These are phyloP conservation scores for Yamadazyma sp. DNA, from an alignment of 1,139 yeast genomes.

Conservation along the genomic window DNA sequence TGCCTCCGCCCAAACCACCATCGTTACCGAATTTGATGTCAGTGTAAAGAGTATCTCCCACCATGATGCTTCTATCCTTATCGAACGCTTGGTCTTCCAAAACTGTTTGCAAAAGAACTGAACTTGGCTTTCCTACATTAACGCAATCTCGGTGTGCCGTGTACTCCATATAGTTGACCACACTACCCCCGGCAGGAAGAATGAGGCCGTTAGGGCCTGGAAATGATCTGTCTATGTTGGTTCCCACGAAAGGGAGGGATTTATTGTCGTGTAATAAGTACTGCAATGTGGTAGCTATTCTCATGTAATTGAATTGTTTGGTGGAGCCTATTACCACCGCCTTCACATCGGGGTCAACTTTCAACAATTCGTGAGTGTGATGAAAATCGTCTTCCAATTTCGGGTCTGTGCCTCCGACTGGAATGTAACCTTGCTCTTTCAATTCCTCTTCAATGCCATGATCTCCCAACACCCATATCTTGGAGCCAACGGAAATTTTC, in stretches of 20 bases:
- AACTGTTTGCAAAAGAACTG: conserved; percentile 30
- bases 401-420: conserved; percentile 71
- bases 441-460: conserved; percentile 78
- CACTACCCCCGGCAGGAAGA: conserved; percentile 45
- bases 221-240: conserved; percentile 42
- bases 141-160: conserved; percentile 34
- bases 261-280: conserved; percentile 35
- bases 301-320: conserved; percentile 36
- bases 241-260: conserved; percentile 37
- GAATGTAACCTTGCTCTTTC: conserved; percentile 60
- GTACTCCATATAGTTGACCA: conserved; percentile 39
- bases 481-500: conserved; percentile 34
- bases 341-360: conserved; percentile 38
- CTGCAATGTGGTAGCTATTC: conserved; percentile 40
- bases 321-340: conserved; percentile 47
- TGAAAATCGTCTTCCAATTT: conserved; percentile 32
- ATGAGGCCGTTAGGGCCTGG: conserved; percentile 41
- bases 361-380: conserved; percentile 47
- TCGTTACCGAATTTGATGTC: conserved; percentile 47
- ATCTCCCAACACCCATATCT: conserved; percentile 87
- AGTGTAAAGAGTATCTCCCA: conserved; percentile 46
- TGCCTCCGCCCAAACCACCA: conserved; percentile 31
- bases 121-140: conserved; percentile 43
- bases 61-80: conserved; percentile 33
- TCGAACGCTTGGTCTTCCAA: conserved; percentile 28